These are phyloP conservation scores for Chalaropsis ovoidea DNA, from an alignment of 2,329 filamentous ascomycete genomes.

Conservation along the genomic window DNA sequence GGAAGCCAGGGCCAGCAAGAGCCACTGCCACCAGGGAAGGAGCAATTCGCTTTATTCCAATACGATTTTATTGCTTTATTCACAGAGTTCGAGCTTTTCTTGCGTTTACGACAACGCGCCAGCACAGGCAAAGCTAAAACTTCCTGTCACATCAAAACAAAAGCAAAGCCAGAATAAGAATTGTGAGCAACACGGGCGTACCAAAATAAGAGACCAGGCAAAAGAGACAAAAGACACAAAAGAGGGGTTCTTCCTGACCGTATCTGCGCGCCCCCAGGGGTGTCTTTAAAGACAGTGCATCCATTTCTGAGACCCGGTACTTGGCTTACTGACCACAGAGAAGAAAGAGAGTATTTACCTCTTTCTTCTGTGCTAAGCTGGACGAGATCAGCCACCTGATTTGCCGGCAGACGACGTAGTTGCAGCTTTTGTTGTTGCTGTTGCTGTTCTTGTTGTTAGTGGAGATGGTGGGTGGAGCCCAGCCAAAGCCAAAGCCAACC, in stretches of 20 bases:
- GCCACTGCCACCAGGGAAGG: conserved; percentile 13
- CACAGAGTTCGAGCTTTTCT: neutral
- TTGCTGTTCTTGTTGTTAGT: neutral
- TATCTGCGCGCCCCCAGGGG: neutral
- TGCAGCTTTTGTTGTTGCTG: neutral
- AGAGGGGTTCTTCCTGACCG: neutral
- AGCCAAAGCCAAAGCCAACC: neutral
- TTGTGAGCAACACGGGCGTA: neutral
- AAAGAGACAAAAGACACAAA: too few species aligned
- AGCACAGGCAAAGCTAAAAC: neutral
- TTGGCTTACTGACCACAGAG: neutral
- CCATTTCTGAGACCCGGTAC: neutral
- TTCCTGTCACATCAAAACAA: conserved; percentile 3
- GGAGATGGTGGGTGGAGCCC: neutral
- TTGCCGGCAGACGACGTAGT: too few species aligned
- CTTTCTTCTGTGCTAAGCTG: neutral
- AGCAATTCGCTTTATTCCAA: conserved; percentile 11
- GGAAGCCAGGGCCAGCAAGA: conserved; percentile 12
- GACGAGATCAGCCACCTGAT: neutral
- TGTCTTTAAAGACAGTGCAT: neutral
- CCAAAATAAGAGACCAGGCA: neutral
- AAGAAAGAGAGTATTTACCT: too few species aligned
- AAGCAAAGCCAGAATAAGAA: conserved; percentile 7
- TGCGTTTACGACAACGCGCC: neutral
- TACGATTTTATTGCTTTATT: conserved; percentile 1